A percentile compares a stretch with the other conserved stretches of the same genome.
Evolutionary conservation across 352 stramenopile genomes (phyloP).

Genomic region (Labyrinthula sp.): DNA sequence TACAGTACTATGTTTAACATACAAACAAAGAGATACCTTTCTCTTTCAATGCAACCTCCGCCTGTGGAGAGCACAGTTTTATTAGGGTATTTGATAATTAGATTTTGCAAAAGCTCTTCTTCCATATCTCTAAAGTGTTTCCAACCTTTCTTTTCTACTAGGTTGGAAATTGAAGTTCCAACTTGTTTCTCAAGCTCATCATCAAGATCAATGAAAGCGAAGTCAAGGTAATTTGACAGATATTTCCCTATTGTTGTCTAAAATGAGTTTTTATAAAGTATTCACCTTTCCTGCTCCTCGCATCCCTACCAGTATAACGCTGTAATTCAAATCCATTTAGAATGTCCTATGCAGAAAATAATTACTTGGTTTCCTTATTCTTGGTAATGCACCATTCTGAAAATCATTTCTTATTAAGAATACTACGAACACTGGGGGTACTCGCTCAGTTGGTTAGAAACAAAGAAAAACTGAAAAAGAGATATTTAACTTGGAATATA

Average conservation of each 20-base stretch:
- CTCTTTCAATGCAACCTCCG: slow-evolving; percentile 52
- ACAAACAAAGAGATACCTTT: no score
- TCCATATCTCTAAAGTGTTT: slow-evolving; percentile 49
- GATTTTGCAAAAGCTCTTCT: slow-evolving; percentile 41
- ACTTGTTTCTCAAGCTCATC: slow-evolving; percentile 42
- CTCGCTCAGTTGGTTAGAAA: no score
- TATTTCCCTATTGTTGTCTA: slow-evolving; percentile 46
- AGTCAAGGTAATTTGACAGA: slow-evolving; percentile 37
- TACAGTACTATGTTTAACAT: no score
- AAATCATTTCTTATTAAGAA: no score
- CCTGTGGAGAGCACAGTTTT: slow-evolving; percentile 55
- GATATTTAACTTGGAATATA: no score
- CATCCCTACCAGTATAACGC: slow-evolving; percentile 58
- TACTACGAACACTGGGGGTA: no score
- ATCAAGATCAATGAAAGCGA: slow-evolving; percentile 48
- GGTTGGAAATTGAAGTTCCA: slow-evolving; percentile 42
- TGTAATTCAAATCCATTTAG: neutral
- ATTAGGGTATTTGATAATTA: slow-evolving; percentile 41
- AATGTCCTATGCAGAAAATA: no score
- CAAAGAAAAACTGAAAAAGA: no score
- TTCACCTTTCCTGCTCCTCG: slow-evolving; percentile 57
- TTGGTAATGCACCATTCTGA: no score
- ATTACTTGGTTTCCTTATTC: no score
- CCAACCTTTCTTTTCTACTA: slow-evolving; percentile 48
- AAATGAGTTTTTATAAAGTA: no score